Conservation (phyloP, 2,329 filamentous ascomycete species). For the Thielaviopsis euricoi region DNA sequence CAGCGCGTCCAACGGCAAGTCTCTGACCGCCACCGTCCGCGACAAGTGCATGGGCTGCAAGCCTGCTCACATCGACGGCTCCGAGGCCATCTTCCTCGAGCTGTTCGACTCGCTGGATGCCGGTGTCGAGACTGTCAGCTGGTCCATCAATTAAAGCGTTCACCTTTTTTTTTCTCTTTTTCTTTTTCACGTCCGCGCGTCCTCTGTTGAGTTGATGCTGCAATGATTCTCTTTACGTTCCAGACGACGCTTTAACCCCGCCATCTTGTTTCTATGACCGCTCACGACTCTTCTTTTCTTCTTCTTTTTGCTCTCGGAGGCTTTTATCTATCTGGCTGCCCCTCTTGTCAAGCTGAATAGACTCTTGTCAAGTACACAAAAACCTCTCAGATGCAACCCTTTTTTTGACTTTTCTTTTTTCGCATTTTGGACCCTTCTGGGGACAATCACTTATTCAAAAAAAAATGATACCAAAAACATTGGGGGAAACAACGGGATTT, state of each 20-base stretch:
- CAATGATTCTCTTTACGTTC: too few relatives aligned
- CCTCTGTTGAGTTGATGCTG: too few relatives aligned
- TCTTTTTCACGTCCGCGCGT: not conserved
- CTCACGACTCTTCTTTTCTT: conserved; percentile 1
- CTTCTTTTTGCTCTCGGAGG: not conserved
- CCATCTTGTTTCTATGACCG: conserved; percentile 4
- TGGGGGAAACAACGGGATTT: not conserved
- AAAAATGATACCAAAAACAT: too few relatives aligned
- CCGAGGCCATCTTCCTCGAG: conserved; percentile 35
- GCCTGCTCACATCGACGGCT: conserved; percentile 40
- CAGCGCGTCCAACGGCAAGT: conserved; percentile 36
- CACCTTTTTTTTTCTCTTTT: not conserved
- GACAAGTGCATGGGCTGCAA: conserved; percentile 65
- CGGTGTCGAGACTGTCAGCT: conserved; percentile 27
- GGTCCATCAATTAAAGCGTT: conserved; percentile 29
- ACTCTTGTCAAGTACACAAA: not conserved
- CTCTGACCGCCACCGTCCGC: conserved; percentile 39
- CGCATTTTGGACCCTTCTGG: not conserved
- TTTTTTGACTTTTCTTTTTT: not conserved
- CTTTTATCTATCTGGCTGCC: not conserved
- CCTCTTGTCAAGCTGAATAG: not conserved
- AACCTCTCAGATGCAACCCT: too few relatives aligned
- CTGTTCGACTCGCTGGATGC: conserved; percentile 30
- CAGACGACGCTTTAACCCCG: not conserved
- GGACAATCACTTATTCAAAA: not conserved